Evolutionary conservation across 495 filamentous ascomycete species (phyloP), one percentile per base, ranked within the genome.

Genomic region (Talaromyces wortmannii): DNA sequence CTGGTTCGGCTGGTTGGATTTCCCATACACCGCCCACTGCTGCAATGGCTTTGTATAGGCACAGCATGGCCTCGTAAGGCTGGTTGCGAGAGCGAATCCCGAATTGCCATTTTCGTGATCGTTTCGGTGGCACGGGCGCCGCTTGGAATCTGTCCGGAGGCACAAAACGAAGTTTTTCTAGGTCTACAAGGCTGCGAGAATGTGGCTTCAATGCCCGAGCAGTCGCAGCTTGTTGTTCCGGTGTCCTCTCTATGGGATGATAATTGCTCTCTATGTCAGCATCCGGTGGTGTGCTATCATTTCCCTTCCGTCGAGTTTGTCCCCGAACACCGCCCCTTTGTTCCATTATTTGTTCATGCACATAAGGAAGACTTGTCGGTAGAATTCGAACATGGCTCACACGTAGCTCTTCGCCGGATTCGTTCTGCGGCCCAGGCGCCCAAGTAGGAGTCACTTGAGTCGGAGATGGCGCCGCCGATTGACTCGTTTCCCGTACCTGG

Each of bases 61-160:
- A 96, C 8, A 91, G 70, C 65, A 98, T 87, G 0, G 94, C 94
- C 62, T 98, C 94, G 31, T 92, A 85, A 0, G 95, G 94, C 18
- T 90, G 88, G 67, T 97, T 98, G 31, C 95, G 80, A 18, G 88
- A 92, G 1, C 94, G 83, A 56, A 98, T 98, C 31, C 94, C 94
- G 64, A 97, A 98, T 68, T 97, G 95, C 94, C 94, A 98, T 56
- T 90, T 88, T 1, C 90, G 89, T 3, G 84, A 72, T 67, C 85
- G 88, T 66, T 88, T 92, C 29, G 69, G 72, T 50, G 74, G 76
- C 55, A 69, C 63, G 46, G 83, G 71, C 23, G 82, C 77, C 7
- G 83, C 79, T 11, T 83, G 82, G 58, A 82, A 81, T 5, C 75
- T 75, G 48, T 87, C 86, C 2, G 90, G 89, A 31, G 85, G 84